Conservation (phyloP, 768 basidiomycete species). For the Suillus subalutaceus region DNA sequence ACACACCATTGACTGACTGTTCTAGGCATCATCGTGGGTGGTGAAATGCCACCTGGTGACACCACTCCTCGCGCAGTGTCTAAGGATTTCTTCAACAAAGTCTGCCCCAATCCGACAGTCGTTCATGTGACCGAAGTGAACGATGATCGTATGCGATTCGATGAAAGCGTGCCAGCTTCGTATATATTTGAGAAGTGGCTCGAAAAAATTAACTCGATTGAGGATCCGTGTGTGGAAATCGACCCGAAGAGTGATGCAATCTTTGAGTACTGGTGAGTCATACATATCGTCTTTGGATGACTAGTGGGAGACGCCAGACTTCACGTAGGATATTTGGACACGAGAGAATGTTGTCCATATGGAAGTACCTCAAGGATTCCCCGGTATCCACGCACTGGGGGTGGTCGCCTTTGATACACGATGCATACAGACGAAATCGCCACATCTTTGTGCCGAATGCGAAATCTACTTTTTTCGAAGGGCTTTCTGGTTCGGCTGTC, state of each 20-base stretch:
- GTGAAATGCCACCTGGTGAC: conserved; percentile 36
- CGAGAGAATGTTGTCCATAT: conserved; percentile 38
- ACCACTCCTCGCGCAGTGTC: conserved; percentile 38
- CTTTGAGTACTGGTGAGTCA: conserved; percentile 40
- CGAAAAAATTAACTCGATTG: conserved; percentile 33
- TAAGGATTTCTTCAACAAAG: conserved; percentile 40
- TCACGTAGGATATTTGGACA: conserved; percentile 36
- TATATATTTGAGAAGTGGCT: conserved; percentile 42
- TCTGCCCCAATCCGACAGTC: conserved; percentile 41
- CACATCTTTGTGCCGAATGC: conserved; percentile 24
- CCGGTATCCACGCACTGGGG: conserved; percentile 38
- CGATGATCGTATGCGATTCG: conserved; percentile 31
- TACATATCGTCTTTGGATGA: not conserved
- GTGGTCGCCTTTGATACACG: conserved; percentile 40
- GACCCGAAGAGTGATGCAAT: conserved; percentile 26
- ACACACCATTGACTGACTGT: not conserved
- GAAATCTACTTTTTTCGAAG: not conserved
- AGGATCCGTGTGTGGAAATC: conserved; percentile 45
- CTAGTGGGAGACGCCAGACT: not conserved
- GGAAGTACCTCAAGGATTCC: conserved; percentile 35
- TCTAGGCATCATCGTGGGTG: conserved; percentile 46
- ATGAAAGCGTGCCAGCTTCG: conserved; percentile 26
- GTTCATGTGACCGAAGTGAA: conserved; percentile 34
- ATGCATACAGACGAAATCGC: conserved; percentile 35
- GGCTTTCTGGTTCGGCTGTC: not conserved